Base-by-base conservation (phyloP, 805 yeast species). In the Nakazawaea molendinolei region DNA sequence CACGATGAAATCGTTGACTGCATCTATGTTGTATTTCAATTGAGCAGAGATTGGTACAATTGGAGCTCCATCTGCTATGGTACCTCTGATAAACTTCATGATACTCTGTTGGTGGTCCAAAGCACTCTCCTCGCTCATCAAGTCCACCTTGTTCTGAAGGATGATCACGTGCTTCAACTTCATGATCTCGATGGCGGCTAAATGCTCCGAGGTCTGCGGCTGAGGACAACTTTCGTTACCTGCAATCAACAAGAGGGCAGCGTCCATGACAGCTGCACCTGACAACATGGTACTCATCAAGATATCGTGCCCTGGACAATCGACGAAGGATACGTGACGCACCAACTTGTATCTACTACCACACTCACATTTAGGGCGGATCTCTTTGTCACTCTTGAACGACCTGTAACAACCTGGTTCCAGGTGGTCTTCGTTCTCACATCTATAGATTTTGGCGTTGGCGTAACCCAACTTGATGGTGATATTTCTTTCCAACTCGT, bases 251-350 rank as follows among this genome's bases (percentile, higher is more conserved):
- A 92, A 70, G 44, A 92, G 70, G 3, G 99, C 99, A 39, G 99
- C 99, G 65, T 92, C 99, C 99, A 92, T 92, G 47, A 92, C 99
- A 13, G 99, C 99, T 24, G 99, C 99, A 60, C 99, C 99, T 31
- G 97, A 89, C 76, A 92, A 79, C 99, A 92, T 92, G 48, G 99
- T 92, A 74, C 97, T 87, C 99, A 92, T 92, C 62, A 92, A 80
- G 69, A 92, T 94, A 71, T 92, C 99, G 84, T 92, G 99, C 63
- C 99, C 99, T 43, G 97, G 97, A 65, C 95, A 86, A 74, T 89
- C 97, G 50, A 89, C 95, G 63, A 89, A 97, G 52, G 97, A 90
- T 36, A 92, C 98, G 60, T 92, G 99, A 65, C 99, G 86, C 28
- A 87, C 78, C 50, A 92, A 73, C 52, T 76, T 75, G 65, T 87